Percentiles rank a stretch among this genome's conserved stretches.
phyloP scores from a whole-genome alignment of 2,329 filamentous ascomycete species.

The Clonostachys rhizophaga region DNA sequence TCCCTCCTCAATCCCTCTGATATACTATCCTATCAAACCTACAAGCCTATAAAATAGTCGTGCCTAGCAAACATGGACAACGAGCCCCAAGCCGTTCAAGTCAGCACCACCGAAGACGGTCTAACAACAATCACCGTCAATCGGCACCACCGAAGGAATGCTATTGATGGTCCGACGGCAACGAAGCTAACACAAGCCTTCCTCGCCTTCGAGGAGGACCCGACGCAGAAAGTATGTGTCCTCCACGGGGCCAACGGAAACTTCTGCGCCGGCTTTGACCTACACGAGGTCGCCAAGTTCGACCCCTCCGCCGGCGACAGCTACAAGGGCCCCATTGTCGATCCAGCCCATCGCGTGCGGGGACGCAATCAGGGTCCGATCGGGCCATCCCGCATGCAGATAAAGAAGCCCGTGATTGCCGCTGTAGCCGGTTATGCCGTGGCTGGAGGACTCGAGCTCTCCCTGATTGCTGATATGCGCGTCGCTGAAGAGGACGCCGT shows the following conservation, averaged over 20 bases:
- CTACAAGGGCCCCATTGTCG: conserved; percentile 4
- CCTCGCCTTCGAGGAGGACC: conserved; percentile 41
- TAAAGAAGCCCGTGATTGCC: conserved; percentile 45
- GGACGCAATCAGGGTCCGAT: conserved; percentile 35
- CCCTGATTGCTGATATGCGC: conserved; percentile 46
- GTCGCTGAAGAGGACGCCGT: conserved; percentile 46
- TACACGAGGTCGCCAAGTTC: conserved; percentile 33
- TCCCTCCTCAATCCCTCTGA: no score
- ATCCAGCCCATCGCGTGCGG: conserved; percentile 5
- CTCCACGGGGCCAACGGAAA: conserved; percentile 36
- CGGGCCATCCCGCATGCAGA: conserved; percentile 42
- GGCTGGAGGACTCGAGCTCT: conserved; percentile 46
- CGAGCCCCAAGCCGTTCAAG: conserved; percentile 8
- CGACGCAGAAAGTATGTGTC: conserved; percentile 45
- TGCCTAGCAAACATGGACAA: conserved; percentile 4
- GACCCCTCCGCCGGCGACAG: not conserved
- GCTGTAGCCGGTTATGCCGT: conserved; percentile 49
- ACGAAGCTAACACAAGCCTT: conserved; percentile 41
- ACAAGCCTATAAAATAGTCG: no score
- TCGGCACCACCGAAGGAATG: conserved; percentile 44
- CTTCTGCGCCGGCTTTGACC: conserved; percentile 50
- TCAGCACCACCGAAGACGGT: conserved; percentile 21
- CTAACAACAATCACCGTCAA: conserved; percentile 53
- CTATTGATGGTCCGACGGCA: conserved; percentile 43
- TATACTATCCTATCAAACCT: no score